These are phyloP conservation scores for Quercus mongolica DNA, from an alignment of 306 rosid genomes.

Conservation along the genomic window DNA sequence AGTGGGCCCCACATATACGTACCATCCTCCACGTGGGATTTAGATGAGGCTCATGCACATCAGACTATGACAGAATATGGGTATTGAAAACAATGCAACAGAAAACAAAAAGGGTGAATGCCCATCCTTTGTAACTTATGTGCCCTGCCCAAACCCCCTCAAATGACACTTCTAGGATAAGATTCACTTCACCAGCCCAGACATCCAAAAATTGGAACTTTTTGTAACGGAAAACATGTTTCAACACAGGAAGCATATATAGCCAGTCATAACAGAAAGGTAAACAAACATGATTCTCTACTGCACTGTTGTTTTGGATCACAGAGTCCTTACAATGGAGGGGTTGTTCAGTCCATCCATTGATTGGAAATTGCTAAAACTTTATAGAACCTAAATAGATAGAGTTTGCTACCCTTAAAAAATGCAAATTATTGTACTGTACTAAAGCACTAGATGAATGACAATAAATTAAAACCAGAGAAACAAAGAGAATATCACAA, in stretches of 20 bases:
- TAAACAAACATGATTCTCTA: not conserved
- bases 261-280: slow-evolving; percentile 18
- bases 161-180: slow-evolving; percentile 20
- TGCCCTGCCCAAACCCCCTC: slow-evolving; percentile 38
- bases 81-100: slow-evolving; percentile 13
- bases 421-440: not conserved
- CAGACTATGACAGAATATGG: not conserved
- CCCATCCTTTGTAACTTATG: slow-evolving; percentile 17
- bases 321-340: not conserved
- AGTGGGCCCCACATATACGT: not conserved
- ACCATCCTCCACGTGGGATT: slow-evolving; percentile 5
- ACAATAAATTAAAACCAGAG: not conserved
- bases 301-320: slow-evolving; percentile 5
- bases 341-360: not conserved
- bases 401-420: not conserved
- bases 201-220: slow-evolving; percentile 17
- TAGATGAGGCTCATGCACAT: not conserved
- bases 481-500: not conserved
- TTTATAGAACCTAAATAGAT: not conserved
- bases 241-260: slow-evolving; percentile 18
- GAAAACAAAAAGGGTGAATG: slow-evolving; percentile 20
- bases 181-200: slow-evolving; percentile 18
- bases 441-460: not conserved
- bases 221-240: slow-evolving; percentile 13
- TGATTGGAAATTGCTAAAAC: not conserved